A percentile compares a stretch with the other conserved stretches of the same genome.
phyloP scores from a whole-genome alignment of 2,329 filamentous ascomycete species.

The Pezicula neosporulosa region DNA sequence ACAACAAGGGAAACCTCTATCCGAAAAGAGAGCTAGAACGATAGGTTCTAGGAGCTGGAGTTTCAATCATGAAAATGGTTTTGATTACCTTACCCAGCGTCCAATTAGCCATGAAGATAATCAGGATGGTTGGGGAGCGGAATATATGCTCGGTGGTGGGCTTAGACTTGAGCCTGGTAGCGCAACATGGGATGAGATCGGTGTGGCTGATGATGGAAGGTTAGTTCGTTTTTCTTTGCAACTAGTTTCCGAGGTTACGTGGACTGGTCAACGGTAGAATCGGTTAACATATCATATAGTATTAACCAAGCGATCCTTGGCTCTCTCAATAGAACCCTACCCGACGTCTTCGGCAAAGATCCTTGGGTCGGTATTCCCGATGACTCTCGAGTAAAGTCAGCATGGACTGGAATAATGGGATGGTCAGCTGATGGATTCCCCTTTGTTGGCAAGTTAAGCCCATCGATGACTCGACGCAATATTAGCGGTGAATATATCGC shows the following conservation, averaged over 20 bases:
- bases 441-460: constrained; percentile 42
- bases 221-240: too few relatives aligned
- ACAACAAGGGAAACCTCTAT: constrained; percentile 32
- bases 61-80: constrained; percentile 56
- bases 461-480: constrained; percentile 25
- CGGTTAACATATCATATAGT: too few relatives aligned
- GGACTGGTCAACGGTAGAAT: too few relatives aligned
- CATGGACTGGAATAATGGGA: constrained; percentile 48
- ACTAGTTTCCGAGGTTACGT: too few relatives aligned
- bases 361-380: too few relatives aligned
- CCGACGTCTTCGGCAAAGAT: too few relatives aligned
- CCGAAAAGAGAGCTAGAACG: constrained; percentile 30
- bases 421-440: constrained; percentile 46
- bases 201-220: too few relatives aligned
- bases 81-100: constrained; percentile 62
- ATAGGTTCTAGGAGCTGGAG: constrained; percentile 40
- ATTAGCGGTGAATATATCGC: constrained; percentile 41
- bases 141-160: constrained; percentile 53
- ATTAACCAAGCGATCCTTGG: too few relatives aligned
- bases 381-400: too few relatives aligned
- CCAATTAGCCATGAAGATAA: constrained; percentile 19
- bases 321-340: too few relatives aligned
- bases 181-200: constrained; percentile 25
- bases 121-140: constrained; percentile 29
- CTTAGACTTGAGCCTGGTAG: constrained; percentile 21